These are phyloP conservation scores for Fusarium musae DNA, from an alignment of 2,329 filamentous ascomycete genomes.

Conservation along the genomic window DNA sequence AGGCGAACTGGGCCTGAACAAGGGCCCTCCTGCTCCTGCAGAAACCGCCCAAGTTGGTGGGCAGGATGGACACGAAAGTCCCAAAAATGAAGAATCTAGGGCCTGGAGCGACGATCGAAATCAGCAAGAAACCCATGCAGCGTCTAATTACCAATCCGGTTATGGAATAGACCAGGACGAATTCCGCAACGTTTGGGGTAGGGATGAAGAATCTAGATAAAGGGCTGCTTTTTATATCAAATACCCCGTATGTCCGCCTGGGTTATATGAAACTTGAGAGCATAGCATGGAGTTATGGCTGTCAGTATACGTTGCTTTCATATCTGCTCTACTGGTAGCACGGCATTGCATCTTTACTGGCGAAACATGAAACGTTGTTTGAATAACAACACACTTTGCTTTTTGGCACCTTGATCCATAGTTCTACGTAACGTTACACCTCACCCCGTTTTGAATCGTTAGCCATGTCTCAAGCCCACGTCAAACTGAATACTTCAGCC, in stretches of 20 bases:
- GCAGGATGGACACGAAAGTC: constrained; percentile 37
- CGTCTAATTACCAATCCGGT: constrained; percentile 42
- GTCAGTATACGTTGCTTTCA: constrained; percentile 37
- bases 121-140: constrained; percentile 22
- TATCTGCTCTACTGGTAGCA: constrained; percentile 10
- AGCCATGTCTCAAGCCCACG: constrained; percentile 44
- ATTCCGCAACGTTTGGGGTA: constrained; percentile 60
- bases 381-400: not conserved
- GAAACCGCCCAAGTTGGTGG: constrained; percentile 19
- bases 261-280: constrained; percentile 12
- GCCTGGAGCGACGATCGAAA: constrained; percentile 10
- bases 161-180: constrained; percentile 53
- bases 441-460: not conserved
- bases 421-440: not conserved
- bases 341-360: not conserved
- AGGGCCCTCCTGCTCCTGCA: constrained; percentile 36
- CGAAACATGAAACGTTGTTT: not conserved
- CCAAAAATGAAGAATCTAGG: constrained; percentile 34
- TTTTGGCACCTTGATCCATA: constrained; percentile 2
- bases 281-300: constrained; percentile 47
- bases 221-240: constrained; percentile 23
- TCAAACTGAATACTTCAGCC: constrained; percentile 55
- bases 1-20: constrained; percentile 41
- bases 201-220: constrained; percentile 41
- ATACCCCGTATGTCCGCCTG: constrained; percentile 31